Evolutionary conservation across 306 rosid species (phyloP).

Genomic region (Citrullus mucosospermus): DNA sequence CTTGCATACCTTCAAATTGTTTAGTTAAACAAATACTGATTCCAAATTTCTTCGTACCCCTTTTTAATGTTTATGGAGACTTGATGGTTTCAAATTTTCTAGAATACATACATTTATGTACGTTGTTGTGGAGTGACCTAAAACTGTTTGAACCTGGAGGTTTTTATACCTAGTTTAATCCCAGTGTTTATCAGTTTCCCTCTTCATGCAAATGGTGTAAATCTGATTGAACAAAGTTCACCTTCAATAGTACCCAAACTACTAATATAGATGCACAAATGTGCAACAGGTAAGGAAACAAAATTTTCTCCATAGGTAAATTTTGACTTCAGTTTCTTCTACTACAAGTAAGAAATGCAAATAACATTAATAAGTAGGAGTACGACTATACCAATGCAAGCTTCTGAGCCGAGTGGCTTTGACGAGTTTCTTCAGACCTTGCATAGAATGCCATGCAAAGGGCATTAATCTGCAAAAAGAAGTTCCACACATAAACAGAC

Average conservation of each 20-base stretch:
- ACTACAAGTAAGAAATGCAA: not conserved
- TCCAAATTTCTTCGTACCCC: not conserved
- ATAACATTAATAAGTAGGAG: not conserved
- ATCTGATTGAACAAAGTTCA: conserved; percentile 1
- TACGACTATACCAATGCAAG: conserved; percentile 61
- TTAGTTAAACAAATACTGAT: not conserved
- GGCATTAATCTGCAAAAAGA: conserved; percentile 69
- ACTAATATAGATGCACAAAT: not conserved
- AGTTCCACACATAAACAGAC: not conserved
- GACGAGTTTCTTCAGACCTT: conserved; percentile 89
- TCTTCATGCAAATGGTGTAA: not conserved
- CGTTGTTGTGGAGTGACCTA: not conserved
- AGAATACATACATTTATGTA: not conserved
- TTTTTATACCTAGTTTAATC: not conserved
- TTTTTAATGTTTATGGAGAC: not conserved
- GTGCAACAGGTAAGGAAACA: not conserved
- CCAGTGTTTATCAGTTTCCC: not conserved
- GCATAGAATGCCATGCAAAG: conserved; percentile 93
- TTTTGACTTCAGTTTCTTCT: not conserved
- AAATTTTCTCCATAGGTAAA: not conserved
- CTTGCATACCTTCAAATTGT: not conserved
- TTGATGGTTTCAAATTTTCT: not conserved
- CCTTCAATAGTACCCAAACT: not conserved
- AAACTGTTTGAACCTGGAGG: not conserved
- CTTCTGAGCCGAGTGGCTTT: conserved; percentile 71